Evolutionary conservation across 2,329 filamentous ascomycete genomes (phyloP), one percentile per base, ranked within the genome.

Genomic region (Fusarium begoniae): DNA sequence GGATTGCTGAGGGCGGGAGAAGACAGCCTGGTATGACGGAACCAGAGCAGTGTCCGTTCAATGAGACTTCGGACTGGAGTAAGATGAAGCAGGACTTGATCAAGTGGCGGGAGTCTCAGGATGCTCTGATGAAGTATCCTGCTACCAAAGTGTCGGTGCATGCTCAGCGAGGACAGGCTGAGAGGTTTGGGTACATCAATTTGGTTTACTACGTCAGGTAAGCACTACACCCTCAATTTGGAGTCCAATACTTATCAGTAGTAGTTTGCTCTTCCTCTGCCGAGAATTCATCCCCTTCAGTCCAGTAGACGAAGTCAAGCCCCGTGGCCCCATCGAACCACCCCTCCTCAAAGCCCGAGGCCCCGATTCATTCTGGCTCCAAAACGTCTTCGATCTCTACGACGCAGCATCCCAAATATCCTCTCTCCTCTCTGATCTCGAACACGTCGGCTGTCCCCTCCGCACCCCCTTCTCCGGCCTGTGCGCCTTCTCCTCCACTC

Each of bases 191-290:
- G 4, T 76, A 77, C 20, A 64, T 79, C 28, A 78, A 78, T 35
- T 28, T 79, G 13, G 72, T 79, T 0, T 79, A 78, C 66, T 78
- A 79, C 38, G 50, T 79, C 41, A 77, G 75, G 77, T 78, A 24
- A 59, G 50, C 24, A 26, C 5, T 26, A 26, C 13, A 12, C 0
- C 1, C 13, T 10, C 5, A 14, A 0, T 5, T 1, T 10, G 2
- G 8, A 24, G 10, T 22, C 17, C 2, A 2, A 3, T 41, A 14
- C 43, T 56, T 0, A 69, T 12, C 2, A 17, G 9, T 2, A 1
- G 2, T 3, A 78, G 76, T 14, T 17, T 74, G 0, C 45, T 72
- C 1, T 78, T 78, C 3, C 64, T 78, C 4, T 69, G 74, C 6
- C 69, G 77, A 6, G 77, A 78, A 35, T 78, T 69, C 1, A 75